These are phyloP conservation scores for Candida qinlingensis DNA, from an alignment of 805 yeast species.

Conservation along the genomic window DNA sequence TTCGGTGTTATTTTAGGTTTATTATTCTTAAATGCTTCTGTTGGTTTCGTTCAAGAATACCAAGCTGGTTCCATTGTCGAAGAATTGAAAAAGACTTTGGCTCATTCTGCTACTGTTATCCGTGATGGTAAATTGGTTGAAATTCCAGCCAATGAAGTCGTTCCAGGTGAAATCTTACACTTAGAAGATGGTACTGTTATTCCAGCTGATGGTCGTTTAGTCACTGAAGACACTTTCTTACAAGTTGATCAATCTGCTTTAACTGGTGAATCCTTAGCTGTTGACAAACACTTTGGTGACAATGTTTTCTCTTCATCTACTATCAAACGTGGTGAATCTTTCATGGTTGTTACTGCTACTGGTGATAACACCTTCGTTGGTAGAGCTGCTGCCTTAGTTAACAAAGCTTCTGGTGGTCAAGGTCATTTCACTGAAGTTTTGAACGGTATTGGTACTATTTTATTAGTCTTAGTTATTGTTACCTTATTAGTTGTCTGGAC, in stretches of 20 bases:
- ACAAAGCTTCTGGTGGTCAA: slow-evolving; percentile 86
- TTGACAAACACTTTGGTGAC: slow-evolving; percentile 87
- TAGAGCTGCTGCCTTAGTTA: slow-evolving; percentile 94
- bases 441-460: slow-evolving; percentile 94
- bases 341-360: slow-evolving; percentile 90
- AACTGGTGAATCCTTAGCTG: slow-evolving; percentile 97
- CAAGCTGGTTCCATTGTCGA: slow-evolving; percentile 98
- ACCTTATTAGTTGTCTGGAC: slow-evolving; percentile 89
- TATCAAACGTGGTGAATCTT: slow-evolving; percentile 92
- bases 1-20: slow-evolving; percentile 95
- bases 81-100: slow-evolving; percentile 91
- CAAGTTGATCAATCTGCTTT: slow-evolving; percentile 96
- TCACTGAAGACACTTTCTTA: slow-evolving; percentile 77
- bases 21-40: slow-evolving; percentile 79
- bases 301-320: slow-evolving; percentile 87
- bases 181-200: slow-evolving; percentile 90
- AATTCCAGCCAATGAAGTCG: slow-evolving; percentile 77
- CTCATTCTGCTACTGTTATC: slow-evolving; percentile 80
- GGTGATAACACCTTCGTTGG: slow-evolving; percentile 96
- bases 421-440: slow-evolving; percentile 98
- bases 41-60: slow-evolving; percentile 96
- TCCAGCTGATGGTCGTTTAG: slow-evolving; percentile 90
- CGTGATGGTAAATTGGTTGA: slow-evolving; percentile 78
- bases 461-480: slow-evolving; percentile 80
- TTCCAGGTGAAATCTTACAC: slow-evolving; percentile 92